phyloP scores from a whole-genome alignment of 257 asterid species.

The Thymus quinquecostatus region DNA sequence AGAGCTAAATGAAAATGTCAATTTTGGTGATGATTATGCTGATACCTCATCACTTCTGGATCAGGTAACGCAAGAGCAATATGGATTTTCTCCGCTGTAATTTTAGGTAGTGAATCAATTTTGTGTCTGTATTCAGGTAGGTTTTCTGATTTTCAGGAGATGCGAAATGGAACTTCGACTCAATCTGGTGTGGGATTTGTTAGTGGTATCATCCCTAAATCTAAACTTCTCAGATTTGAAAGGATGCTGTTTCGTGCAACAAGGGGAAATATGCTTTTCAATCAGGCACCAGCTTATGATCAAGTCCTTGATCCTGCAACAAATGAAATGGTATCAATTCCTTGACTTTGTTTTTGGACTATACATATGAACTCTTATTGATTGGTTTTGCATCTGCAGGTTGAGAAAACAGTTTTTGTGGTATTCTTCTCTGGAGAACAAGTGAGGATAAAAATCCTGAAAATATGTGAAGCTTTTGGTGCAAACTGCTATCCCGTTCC shows the following conservation, averaged over 20 bases:
- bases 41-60: conserved; percentile 81
- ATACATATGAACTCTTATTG: conserved; percentile 13
- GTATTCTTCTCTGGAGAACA: conserved; percentile 99
- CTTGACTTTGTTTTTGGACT: conserved; percentile 28
- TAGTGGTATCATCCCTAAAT: conserved; percentile 87
- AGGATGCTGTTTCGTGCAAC: conserved; percentile 98
- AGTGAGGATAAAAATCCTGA: conserved; percentile 85
- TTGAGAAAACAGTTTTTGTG: conserved; percentile 88
- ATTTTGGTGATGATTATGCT: conserved; percentile 45
- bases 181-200: conserved; percentile 95
- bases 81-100: conserved; percentile 26
- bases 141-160: conserved; percentile 65
- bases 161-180: conserved; percentile 73
- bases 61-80: conserved; percentile 53
- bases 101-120: conserved; percentile 32
- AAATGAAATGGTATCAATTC: conserved; percentile 73
- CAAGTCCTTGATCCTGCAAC: conserved; percentile 81
- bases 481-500: conserved; percentile 99
- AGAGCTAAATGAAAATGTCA: conserved; percentile 75
- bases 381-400: conserved; percentile 61
- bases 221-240: conserved; percentile 79
- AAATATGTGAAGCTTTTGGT: conserved; percentile 97
- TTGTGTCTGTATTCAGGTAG: conserved; percentile 34
- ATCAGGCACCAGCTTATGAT: conserved; percentile 80
- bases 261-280: conserved; percentile 97